A percentile compares a stretch with the other conserved stretches of the same genome.
These are phyloP conservation scores for Metschnikowia vanudenii DNA, from an alignment of 805 yeast genomes.

Conservation along the genomic window DNA sequence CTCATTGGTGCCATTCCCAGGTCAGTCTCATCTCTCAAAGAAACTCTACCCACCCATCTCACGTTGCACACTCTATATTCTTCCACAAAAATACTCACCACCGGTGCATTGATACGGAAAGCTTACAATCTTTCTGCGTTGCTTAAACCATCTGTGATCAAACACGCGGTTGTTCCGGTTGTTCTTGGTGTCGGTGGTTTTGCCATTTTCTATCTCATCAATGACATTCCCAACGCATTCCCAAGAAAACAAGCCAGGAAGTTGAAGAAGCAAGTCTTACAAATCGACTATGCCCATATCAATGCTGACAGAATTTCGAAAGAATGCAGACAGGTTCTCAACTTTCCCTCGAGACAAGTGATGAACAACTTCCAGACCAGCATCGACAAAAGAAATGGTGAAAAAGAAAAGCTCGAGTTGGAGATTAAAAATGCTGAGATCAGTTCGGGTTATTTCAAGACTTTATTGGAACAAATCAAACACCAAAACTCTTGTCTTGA, in stretches of 20 bases:
- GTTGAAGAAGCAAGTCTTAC: slow-evolving; percentile 58
- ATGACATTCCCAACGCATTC: slow-evolving; percentile 86
- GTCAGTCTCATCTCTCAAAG: slow-evolving; percentile 31
- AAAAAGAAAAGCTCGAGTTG: slow-evolving; percentile 54
- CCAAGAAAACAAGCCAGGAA: slow-evolving; percentile 79
- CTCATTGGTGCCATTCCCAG: slow-evolving; percentile 31
- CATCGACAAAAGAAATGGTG: slow-evolving; percentile 58
- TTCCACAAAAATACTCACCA: slow-evolving; percentile 39
- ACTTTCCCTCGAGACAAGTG: slow-evolving; percentile 80
- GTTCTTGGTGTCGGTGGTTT: slow-evolving; percentile 49
- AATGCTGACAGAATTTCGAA: slow-evolving; percentile 77
- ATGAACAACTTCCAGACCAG: slow-evolving; percentile 63
- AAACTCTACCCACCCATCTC: slow-evolving; percentile 35
- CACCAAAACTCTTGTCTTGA: slow-evolving; percentile 43
- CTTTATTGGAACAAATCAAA: slow-evolving; percentile 44
- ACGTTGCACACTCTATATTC: slow-evolving; percentile 42
- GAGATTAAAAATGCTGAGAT: slow-evolving; percentile 55
- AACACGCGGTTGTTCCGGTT: slow-evolving; percentile 54
- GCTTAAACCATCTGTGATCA: slow-evolving; percentile 40
- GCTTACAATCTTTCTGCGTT: slow-evolving; percentile 33
- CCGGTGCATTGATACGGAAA: slow-evolving; percentile 43
- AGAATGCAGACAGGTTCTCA: slow-evolving; percentile 80
- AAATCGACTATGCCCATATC: slow-evolving; percentile 71
- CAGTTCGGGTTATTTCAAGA: slow-evolving; percentile 54
- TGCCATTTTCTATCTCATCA: slow-evolving; percentile 59